Evolutionary conservation across 768 basidiomycete species (phyloP).

Genomic region (Pulveroboletus sp.): DNA sequence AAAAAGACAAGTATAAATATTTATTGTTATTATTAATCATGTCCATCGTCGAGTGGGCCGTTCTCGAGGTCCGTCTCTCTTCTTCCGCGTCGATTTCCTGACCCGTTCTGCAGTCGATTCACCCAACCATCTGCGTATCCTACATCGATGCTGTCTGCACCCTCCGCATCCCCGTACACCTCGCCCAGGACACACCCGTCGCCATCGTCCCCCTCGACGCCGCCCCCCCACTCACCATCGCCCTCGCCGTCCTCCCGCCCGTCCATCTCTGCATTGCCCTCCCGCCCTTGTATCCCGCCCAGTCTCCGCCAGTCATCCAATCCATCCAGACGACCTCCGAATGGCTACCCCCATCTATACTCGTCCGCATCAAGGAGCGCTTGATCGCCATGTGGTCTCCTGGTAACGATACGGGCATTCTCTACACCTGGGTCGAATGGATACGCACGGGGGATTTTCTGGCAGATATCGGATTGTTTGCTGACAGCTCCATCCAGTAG

Average conservation of each 20-base stretch:
- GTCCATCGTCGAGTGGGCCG: slow-evolving; percentile 17
- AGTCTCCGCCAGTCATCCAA: slow-evolving; percentile 49
- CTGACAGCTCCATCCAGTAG: slow-evolving; percentile 32
- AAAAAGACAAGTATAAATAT: slow-evolving; percentile 1
- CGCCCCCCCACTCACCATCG: neutral
- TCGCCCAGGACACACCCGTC: slow-evolving; percentile 43
- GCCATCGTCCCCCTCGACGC: slow-evolving; percentile 26
- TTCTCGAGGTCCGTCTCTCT: slow-evolving; percentile 22
- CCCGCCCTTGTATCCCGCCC: slow-evolving; percentile 54
- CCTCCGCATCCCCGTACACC: slow-evolving; percentile 63
- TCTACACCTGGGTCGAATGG: slow-evolving; percentile 73
- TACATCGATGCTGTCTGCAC: slow-evolving; percentile 31
- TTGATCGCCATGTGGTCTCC: slow-evolving; percentile 56
- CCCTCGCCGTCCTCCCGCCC: slow-evolving; percentile 60
- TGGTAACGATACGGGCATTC: slow-evolving; percentile 47
- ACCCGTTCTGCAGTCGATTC: slow-evolving; percentile 57
- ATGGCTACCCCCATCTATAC: slow-evolving; percentile 48
- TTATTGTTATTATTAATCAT: slow-evolving; percentile 5
- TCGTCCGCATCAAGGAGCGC: slow-evolving; percentile 34
- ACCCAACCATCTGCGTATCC: slow-evolving; percentile 62
- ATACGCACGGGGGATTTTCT: slow-evolving; percentile 69
- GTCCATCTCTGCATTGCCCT: slow-evolving; percentile 55
- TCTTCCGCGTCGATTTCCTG: slow-evolving; percentile 5
- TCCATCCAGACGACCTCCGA: slow-evolving; percentile 54
- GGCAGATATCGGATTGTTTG: slow-evolving; percentile 38